Evolutionary conservation across 176 grass and related monocot species (phyloP).

Genomic region (Puccinellia tenuiflora): DNA sequence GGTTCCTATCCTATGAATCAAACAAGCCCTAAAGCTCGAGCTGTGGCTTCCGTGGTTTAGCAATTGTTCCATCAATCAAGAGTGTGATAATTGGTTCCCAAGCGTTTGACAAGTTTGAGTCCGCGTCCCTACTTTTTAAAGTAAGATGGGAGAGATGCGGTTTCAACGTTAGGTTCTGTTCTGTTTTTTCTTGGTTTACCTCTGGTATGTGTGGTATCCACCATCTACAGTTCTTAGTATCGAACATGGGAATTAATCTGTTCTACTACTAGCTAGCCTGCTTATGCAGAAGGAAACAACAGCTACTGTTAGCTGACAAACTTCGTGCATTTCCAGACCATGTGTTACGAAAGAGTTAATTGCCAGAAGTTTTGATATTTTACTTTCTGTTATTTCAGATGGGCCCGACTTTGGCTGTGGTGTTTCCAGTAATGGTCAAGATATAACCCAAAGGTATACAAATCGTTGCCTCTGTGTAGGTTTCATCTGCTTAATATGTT

Average conservation of each 20-base stretch:
- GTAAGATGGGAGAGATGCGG: neutral
- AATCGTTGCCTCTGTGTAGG: neutral
- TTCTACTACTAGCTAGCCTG: neutral
- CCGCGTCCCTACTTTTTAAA: neutral
- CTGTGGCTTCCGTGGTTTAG: neutral
- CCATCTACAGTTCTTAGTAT: neutral
- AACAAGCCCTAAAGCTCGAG: neutral
- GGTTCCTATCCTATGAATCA: too few relatives aligned
- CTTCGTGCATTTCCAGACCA: neutral
- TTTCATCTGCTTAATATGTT: constrained; percentile 16
- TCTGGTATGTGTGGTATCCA: neutral
- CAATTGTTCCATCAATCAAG: neutral
- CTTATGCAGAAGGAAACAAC: constrained; percentile 6
- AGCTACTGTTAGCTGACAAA: neutral
- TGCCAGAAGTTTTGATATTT: neutral
- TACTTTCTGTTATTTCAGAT: constrained; percentile 46
- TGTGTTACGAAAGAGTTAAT: neutral
- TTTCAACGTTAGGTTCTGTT: neutral
- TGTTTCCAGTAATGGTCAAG: constrained; percentile 39
- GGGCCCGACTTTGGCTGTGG: constrained; percentile 48
- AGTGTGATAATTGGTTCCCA: neutral
- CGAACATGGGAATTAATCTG: neutral
- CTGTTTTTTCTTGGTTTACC: neutral
- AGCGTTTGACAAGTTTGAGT: neutral
- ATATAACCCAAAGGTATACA: constrained; percentile 49